Percentiles rank a stretch among this genome's conserved stretches.
Evolutionary conservation across 495 filamentous ascomycete species (phyloP).

Genomic region (Podospora comata): DNA sequence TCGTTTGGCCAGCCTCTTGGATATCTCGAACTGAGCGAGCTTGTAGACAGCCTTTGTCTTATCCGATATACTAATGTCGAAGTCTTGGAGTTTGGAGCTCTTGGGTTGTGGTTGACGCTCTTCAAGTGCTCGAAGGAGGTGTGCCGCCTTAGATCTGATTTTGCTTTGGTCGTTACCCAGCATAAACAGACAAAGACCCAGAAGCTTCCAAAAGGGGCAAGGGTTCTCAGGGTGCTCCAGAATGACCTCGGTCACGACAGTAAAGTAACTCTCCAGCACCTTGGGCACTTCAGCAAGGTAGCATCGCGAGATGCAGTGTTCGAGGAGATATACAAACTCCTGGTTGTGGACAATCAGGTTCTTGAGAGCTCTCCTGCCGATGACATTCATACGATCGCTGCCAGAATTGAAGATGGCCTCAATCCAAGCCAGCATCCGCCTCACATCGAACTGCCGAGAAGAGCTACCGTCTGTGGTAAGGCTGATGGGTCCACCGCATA

Average conservation of each 20-base stretch:
- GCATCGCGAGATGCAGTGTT: constrained; percentile 83
- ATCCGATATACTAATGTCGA: constrained; percentile 96
- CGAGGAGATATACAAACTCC: constrained; percentile 75
- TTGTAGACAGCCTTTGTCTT: constrained; percentile 98
- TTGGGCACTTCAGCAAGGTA: constrained; percentile 75
- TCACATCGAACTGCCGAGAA: constrained; percentile 83
- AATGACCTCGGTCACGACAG: constrained; percentile 83
- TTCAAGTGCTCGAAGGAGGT: constrained; percentile 77
- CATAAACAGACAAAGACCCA: constrained; percentile 84
- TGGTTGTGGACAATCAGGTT: constrained; percentile 90
- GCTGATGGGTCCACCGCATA: constrained; percentile 88
- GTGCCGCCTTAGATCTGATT: constrained; percentile 83
- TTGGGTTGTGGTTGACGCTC: constrained; percentile 67
- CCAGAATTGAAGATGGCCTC: constrained; percentile 86
- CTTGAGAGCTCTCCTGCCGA: constrained; percentile 82
- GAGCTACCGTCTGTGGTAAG: constrained; percentile 80
- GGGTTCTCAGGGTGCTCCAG: constrained; percentile 74
- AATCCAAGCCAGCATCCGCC: constrained; percentile 90
- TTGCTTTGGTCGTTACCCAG: constrained; percentile 86
- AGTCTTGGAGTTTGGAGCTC: constrained; percentile 88
- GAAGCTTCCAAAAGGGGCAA: constrained; percentile 82
- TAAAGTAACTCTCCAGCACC: constrained; percentile 91
- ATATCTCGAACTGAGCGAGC: constrained; percentile 93
- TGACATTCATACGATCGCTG: constrained; percentile 88
- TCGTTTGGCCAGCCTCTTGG: constrained; percentile 80